Percentiles rank a stretch among this genome's conserved stretches.
These are phyloP conservation scores for Saussurea involucrata DNA, from an alignment of 129 eudicot genomes.

Conservation along the genomic window DNA sequence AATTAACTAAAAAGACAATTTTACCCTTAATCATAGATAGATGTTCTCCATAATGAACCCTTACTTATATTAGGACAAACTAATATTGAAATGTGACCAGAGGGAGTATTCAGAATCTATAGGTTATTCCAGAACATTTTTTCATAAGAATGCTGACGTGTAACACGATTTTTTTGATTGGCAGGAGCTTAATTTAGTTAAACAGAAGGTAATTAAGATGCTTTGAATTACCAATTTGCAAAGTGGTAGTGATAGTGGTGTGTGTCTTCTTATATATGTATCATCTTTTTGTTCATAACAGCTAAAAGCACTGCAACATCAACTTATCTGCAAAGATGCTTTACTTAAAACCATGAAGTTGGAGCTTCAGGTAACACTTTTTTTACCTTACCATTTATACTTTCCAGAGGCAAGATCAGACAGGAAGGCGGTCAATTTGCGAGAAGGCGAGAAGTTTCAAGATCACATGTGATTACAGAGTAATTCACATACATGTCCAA, in stretches of 20 bases:
- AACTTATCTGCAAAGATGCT: slow-evolving; percentile 64
- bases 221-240: not conserved
- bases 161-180: not conserved
- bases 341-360: slow-evolving; percentile 52
- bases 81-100: not conserved
- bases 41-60: not conserved
- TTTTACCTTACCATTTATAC: not conserved
- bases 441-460: too few species aligned
- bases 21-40: not conserved
- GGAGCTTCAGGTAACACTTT: slow-evolving; percentile 43
- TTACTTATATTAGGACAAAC: too few species aligned
- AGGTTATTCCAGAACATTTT: not conserved
- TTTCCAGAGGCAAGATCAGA: not conserved
- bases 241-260: not conserved
- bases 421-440: too few species aligned
- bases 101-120: not conserved
- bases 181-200: slow-evolving; percentile 78
- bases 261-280: not conserved
- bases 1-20: not conserved
- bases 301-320: slow-evolving; percentile 67
- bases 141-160: not conserved
- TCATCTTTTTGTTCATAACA: slow-evolving; percentile 26
- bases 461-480: too few species aligned
- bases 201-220: slow-evolving; percentile 54
- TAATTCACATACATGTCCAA: not conserved